Evolutionary conservation across 106 monocot species (phyloP), one percentile per base, ranked within the genome.

Genomic region (Platanthera guangdongensis): DNA sequence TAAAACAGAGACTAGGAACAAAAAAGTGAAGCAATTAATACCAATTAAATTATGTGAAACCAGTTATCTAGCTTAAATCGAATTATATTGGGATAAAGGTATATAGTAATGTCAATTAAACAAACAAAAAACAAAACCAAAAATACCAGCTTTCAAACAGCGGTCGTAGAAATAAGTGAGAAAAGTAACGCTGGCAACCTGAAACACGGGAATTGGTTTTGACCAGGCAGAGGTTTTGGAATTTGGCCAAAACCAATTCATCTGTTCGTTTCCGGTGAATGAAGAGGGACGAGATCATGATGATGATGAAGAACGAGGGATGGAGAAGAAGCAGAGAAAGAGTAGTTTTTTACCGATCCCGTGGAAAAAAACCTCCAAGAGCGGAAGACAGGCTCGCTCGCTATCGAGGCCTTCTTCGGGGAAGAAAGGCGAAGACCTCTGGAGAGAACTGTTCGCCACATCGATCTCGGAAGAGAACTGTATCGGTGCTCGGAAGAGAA

Each of bases 361-460:
- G 80, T 77, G 39, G 87, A 79, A 69, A 88, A 60, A 32, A 74
- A 78, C 71, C 85, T 76, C 28, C 57, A 45, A 50, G 78, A 63
- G 5, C 21, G 47, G 76, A 49, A 51, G 78, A 62, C 70, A 53
- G 47, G 51, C 15, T 67, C 64, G 62, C 49, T 68, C 51, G 75
- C 78, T 51, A 79, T 73, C 52, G 85, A 49, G 12, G 60, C 7
- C 6, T 62, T 64, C 75, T 64, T 77, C 76, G 74, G 46, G 16
- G 57, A 50, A 7, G 77, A 57, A 51, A 79, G 53, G 9, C 71
- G 72, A 30, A 84, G 70, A 55, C 62, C 80, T 16, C 80, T 59
- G 50, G 85, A 79, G 13, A 88, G 75, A 74, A 77, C 80, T 71
- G 82, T 47, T 8, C 85, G 85, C 88, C 88, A 88, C 85, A 85